Evolutionary conservation across 78 protist genomes (phyloP), one percentile per base, ranked within the genome.

Genomic region (Dictyostelium firmibasis): DNA sequence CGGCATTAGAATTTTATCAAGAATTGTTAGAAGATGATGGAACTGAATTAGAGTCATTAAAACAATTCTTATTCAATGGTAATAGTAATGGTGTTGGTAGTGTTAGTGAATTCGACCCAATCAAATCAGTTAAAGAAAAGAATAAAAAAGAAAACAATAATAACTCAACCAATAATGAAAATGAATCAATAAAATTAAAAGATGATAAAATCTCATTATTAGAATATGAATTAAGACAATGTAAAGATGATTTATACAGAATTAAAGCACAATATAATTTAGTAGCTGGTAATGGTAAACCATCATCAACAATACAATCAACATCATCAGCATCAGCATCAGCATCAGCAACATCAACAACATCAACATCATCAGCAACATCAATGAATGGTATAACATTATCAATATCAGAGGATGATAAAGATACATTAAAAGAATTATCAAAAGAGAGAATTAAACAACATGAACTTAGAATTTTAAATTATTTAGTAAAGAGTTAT

Each of bases 1-100:
- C 95, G 27, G 95, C 95, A 4, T 84, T 91, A 62, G 95, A 91
- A 33, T 84, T 91, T 60, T 47, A 91, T 76, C 95, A 91, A 60
- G 95, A 91, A 36, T 43, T 84, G 29, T 29, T 91, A 20, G 95
- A 91, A 60, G 95, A 57, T 84, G 95, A 84, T 79, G 93, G 93
- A 7, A 88, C 93, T 8, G 93, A 88, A 27, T 20, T 88, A 64
- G 43, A 18, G 13, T 77, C 85, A 38, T 64, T 88, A n/a, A 79
- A 27, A 20, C 29, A 77, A 5, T 75, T 29, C 35, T 75, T 85
- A 33, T 29, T 41, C 25, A 31, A 31, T 67, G 14, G 36, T 62
- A 14, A 72, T 16, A 3, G 8, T 38, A 0, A 16, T n/a, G 35
- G 29, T 38, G 43, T 2, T 38, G 4, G 4, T 38, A 10, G 33